phyloP scores from a whole-genome alignment of 495 filamentous ascomycete species.

The Filosporella fistucella region DNA sequence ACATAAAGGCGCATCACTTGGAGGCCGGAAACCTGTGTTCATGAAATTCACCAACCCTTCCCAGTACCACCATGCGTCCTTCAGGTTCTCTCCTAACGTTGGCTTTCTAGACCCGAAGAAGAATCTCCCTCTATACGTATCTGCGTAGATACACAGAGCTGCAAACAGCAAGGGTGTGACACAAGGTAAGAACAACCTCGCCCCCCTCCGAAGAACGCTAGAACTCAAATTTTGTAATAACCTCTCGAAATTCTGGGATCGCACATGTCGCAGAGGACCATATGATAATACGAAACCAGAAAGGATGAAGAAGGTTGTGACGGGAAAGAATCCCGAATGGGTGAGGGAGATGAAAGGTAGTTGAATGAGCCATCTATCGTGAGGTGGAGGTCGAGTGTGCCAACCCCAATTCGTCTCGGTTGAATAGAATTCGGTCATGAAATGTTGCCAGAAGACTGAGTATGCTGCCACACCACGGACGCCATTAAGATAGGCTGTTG shows the following conservation, averaged over 20 bases:
- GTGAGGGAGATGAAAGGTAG: slow-evolving; percentile 56
- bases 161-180: slow-evolving; percentile 37
- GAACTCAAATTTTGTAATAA: slow-evolving; percentile 39
- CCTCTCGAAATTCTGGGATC: slow-evolving; percentile 35
- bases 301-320: slow-evolving; percentile 67
- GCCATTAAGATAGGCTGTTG: slow-evolving; percentile 49
- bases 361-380: slow-evolving; percentile 46
- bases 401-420: slow-evolving; percentile 34
- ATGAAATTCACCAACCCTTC: neutral
- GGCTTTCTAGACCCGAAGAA: neutral
- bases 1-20: neutral
- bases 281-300: slow-evolving; percentile 64
- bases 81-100: neutral
- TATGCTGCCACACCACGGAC: slow-evolving; percentile 46
- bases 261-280: slow-evolving; percentile 52
- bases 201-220: slow-evolving; percentile 56
- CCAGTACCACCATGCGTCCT: neutral
- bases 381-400: slow-evolving; percentile 36
- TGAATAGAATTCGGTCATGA: slow-evolving; percentile 33
- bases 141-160: neutral
- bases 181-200: slow-evolving; percentile 60
- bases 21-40: neutral
- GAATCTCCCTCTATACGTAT: neutral
- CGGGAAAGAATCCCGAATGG: slow-evolving; percentile 61
- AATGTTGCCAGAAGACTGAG: slow-evolving; percentile 42